Conservation (phyloP, 2,329 filamentous ascomycete species). For the Metarhizium humberi region DNA sequence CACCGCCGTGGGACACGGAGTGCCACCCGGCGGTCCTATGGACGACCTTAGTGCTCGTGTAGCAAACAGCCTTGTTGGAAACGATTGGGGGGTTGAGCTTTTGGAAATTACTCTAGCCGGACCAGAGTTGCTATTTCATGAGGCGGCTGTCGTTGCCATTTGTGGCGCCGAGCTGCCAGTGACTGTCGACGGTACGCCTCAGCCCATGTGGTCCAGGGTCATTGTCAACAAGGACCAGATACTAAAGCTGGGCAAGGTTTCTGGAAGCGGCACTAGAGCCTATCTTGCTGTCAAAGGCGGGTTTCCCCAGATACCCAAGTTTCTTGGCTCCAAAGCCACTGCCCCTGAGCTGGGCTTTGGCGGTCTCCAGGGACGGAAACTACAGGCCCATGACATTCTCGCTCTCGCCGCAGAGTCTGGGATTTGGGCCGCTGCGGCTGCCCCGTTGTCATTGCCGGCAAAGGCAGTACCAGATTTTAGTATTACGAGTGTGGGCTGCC, state of each 20-base stretch:
- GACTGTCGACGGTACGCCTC: constrained; percentile 35
- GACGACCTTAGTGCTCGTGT: constrained; percentile 47
- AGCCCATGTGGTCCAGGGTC: constrained; percentile 47
- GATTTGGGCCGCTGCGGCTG: not conserved
- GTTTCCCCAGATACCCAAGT: constrained; percentile 36
- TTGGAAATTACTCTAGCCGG: constrained; percentile 53
- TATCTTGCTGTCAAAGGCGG: constrained; percentile 45
- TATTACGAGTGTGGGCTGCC: constrained; percentile 13
- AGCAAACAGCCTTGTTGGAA: constrained; percentile 52
- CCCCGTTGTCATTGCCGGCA: constrained; percentile 3
- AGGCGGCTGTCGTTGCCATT: constrained; percentile 43
- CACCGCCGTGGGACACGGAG: constrained; percentile 46
- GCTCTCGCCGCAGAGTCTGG: not conserved
- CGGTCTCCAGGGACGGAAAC: constrained; percentile 47
- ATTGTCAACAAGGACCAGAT: constrained; percentile 33
- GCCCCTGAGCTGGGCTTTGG: constrained; percentile 47
- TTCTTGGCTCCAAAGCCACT: constrained; percentile 51
- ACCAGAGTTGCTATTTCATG: constrained; percentile 47
- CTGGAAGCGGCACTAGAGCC: constrained; percentile 39
- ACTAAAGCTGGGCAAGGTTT: constrained; percentile 44
- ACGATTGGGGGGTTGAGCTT: constrained; percentile 38
- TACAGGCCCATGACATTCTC: constrained; percentile 28
- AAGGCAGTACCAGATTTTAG: constrained; percentile 6
- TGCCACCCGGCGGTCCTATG: constrained; percentile 53
- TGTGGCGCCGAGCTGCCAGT: constrained; percentile 46